Conservation (phyloP, 495 filamentous ascomycete genomes). For the Immersiella caudata region DNA sequence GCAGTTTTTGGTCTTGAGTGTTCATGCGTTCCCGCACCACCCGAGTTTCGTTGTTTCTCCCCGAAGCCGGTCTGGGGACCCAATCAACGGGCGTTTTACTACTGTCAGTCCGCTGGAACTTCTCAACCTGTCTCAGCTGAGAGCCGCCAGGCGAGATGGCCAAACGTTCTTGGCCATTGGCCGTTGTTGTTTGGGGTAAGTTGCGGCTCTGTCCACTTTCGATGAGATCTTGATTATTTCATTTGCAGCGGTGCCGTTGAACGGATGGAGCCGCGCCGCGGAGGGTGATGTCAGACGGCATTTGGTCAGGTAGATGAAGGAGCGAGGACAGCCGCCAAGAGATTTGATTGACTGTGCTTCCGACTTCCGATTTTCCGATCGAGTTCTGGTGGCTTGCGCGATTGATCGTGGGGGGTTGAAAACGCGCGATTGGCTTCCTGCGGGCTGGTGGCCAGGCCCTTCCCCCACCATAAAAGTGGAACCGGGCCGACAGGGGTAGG, state of each 20-base stretch:
- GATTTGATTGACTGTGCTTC: constrained; percentile 10
- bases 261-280: constrained; percentile 4
- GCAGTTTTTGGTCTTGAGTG: constrained; percentile 11
- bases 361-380: constrained; percentile 14
- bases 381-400: neutral
- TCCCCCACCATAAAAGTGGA: neutral
- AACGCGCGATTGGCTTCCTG: constrained; percentile 3
- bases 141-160: neutral
- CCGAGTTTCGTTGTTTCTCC: constrained; percentile 22
- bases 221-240: neutral
- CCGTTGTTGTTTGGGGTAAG: neutral
- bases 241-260: neutral
- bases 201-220: constrained; percentile 6
- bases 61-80: neutral
- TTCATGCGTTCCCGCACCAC: constrained; percentile 23
- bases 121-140: neutral
- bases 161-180: neutral
- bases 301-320: neutral
- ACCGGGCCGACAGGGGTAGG: neutral
- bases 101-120: neutral
- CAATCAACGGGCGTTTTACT: constrained; percentile 19
- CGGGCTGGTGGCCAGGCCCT: neutral
- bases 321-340: constrained; percentile 14
- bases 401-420: constrained; percentile 16
- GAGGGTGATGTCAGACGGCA: constrained; percentile 5